These are phyloP conservation scores for Chondrostereum purpureum DNA, from an alignment of 1,284 basidiomycete species.

Conservation along the genomic window DNA sequence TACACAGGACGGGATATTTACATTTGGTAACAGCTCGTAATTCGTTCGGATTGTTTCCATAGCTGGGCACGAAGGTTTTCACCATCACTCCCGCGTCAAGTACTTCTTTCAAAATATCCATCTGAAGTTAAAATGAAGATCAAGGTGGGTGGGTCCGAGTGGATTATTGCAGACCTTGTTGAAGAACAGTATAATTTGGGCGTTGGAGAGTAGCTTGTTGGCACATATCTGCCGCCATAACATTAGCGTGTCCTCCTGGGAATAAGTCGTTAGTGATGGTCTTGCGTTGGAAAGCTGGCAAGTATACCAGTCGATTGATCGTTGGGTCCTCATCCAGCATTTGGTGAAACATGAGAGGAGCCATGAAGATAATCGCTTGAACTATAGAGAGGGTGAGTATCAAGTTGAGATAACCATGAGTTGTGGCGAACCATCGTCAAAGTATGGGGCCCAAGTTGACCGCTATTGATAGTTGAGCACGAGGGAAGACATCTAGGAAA, in stretches of 20 bases:
- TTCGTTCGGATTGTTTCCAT: constrained; percentile 55
- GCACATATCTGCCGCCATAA: constrained; percentile 60
- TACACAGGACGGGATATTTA: constrained; percentile 13
- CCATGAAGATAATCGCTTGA: constrained; percentile 42
- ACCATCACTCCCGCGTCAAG: constrained; percentile 53
- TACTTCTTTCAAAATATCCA: constrained; percentile 54
- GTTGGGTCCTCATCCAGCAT: constrained; percentile 36
- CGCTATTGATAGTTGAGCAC: constrained; percentile 28
- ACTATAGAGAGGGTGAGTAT: constrained; percentile 20
- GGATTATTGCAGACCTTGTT: constrained; percentile 45
- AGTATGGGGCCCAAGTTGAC: constrained; percentile 59
- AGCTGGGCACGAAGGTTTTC: constrained; percentile 55
- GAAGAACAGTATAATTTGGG: constrained; percentile 58
- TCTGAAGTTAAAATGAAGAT: constrained; percentile 24
- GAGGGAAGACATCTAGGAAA: not conserved
- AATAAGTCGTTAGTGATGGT: not conserved
- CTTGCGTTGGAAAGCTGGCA: not conserved
- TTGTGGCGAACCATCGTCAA: constrained; percentile 42
- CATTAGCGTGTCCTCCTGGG: constrained; percentile 52
- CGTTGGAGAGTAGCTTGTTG: constrained; percentile 46
- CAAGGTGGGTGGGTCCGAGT: not conserved
- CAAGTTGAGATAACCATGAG: constrained; percentile 8
- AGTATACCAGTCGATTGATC: constrained; percentile 35
- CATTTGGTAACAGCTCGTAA: constrained; percentile 42
- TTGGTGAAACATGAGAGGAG: constrained; percentile 38